These are phyloP conservation scores for Pseudomassariella vexata DNA, from an alignment of 2,329 filamentous ascomycete species.

Conservation along the genomic window DNA sequence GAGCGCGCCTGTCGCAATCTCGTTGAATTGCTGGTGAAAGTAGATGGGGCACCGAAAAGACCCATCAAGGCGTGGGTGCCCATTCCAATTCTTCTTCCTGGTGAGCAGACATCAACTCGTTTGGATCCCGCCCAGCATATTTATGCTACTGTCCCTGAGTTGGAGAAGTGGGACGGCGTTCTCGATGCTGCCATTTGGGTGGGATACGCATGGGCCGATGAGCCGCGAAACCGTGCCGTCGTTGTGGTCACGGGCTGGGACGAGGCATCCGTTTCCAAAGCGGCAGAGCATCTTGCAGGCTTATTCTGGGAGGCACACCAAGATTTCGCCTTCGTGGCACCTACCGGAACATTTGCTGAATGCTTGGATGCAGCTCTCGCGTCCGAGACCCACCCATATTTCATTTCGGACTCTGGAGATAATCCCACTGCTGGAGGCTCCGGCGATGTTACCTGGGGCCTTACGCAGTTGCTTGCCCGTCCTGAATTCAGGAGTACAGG, in stretches of 20 bases:
- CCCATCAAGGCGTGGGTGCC: slow-evolving; percentile 48
- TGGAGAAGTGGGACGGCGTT: slow-evolving; percentile 34
- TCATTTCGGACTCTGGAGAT: slow-evolving; percentile 50
- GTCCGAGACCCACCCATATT: slow-evolving; percentile 37
- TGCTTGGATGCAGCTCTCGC: slow-evolving; percentile 40
- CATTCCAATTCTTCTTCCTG: slow-evolving; percentile 44
- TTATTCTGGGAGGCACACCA: slow-evolving; percentile 41
- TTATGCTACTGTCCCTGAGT: slow-evolving; percentile 38
- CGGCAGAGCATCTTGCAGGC: slow-evolving; percentile 38
- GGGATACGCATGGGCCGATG: slow-evolving; percentile 51
- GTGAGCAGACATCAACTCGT: slow-evolving; percentile 49
- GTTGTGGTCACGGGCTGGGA: slow-evolving; percentile 48
- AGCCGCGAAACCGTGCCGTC: slow-evolving; percentile 43
- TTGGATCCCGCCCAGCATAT: slow-evolving; percentile 45
- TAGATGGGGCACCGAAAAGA: slow-evolving; percentile 16
- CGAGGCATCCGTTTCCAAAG: slow-evolving; percentile 25
- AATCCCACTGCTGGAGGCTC: slow-evolving; percentile 50
- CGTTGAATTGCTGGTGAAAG: slow-evolving; percentile 28
- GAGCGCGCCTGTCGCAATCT: slow-evolving; percentile 45
- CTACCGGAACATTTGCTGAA: slow-evolving; percentile 38
- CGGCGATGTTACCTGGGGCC: slow-evolving; percentile 47
- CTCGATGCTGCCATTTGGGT: slow-evolving; percentile 50
- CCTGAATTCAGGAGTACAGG: slow-evolving; percentile 33
- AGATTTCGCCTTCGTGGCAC: slow-evolving; percentile 46
- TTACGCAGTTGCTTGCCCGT: slow-evolving; percentile 37